Percentiles rank a stretch among this genome's conserved stretches.
These are phyloP conservation scores for Aureobasidium sp. DNA, from an alignment of 2,329 filamentous ascomycete genomes.

Conservation along the genomic window DNA sequence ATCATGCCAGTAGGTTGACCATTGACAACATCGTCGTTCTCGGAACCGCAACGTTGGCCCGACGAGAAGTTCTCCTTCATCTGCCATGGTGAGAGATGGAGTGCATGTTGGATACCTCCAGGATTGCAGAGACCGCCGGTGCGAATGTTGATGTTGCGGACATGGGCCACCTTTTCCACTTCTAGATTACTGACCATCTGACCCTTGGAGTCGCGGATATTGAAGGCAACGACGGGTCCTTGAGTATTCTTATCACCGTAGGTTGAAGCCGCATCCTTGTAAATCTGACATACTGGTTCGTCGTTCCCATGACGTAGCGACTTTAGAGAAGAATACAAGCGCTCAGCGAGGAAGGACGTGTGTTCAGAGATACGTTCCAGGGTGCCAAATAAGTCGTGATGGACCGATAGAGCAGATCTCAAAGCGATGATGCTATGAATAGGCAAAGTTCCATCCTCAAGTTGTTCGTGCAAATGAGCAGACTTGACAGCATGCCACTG, in stretches of 20 bases:
- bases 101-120: conserved; percentile 80
- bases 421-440: conserved; percentile 92
- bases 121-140: conserved; percentile 95
- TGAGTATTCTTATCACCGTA: conserved; percentile 53
- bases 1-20: conserved; percentile 92
- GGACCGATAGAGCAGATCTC: conserved; percentile 76
- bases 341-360: conserved; percentile 68
- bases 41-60: conserved; percentile 85
- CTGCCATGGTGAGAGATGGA: conserved; percentile 81
- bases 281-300: conserved; percentile 70
- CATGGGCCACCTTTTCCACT: conserved; percentile 85
- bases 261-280: conserved; percentile 48
- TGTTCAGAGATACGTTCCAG: conserved; percentile 78
- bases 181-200: conserved; percentile 85
- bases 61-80: conserved; percentile 86
- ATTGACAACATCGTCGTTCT: conserved; percentile 83
- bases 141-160: conserved; percentile 85
- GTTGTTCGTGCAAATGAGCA: conserved; percentile 76
- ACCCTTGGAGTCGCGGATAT: conserved; percentile 73
- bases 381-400: conserved; percentile 71
- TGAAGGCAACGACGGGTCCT: conserved; percentile 88
- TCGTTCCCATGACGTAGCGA: conserved; percentile 76
- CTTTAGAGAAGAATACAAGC: conserved; percentile 65
- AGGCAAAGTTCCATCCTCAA: conserved; percentile 94
- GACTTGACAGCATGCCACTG: conserved; percentile 85